Evolutionary conservation across 257 asterid species (phyloP).

Genomic region (Apocynum venetum): DNA sequence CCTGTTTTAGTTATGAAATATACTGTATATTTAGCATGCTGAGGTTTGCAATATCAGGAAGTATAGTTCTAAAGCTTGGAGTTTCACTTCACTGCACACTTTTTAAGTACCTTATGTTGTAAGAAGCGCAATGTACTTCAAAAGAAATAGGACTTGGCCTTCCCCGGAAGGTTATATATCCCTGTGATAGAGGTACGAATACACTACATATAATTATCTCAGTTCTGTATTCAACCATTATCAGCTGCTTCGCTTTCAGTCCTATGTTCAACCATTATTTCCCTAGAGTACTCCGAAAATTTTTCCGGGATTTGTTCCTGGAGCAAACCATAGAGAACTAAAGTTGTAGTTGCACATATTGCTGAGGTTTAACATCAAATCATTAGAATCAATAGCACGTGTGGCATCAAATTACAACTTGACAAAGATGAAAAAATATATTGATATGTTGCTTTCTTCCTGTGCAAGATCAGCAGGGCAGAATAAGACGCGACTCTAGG

Average conservation of each 20-base stretch:
- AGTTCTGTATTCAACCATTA: not conserved
- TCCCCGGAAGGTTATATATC: constrained; percentile 38
- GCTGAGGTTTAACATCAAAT: not conserved
- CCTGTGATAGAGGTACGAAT: constrained; percentile 9
- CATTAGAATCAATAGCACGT: not conserved
- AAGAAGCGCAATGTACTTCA: constrained; percentile 19
- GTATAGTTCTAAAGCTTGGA: constrained; percentile 49
- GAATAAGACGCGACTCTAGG: not conserved
- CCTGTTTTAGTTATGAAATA: constrained; percentile 9
- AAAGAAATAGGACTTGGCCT: constrained; percentile 35
- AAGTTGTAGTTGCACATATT: not conserved
- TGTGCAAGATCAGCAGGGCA: not conserved
- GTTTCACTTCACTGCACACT: constrained; percentile 49
- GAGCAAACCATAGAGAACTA: not conserved
- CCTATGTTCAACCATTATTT: not conserved
- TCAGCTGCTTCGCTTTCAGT: not conserved
- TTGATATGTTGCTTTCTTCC: not conserved
- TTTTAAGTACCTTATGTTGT: constrained; percentile 40
- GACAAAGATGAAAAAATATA: not conserved
- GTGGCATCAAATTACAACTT: not conserved
- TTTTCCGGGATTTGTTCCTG: not conserved
- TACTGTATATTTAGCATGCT: not conserved
- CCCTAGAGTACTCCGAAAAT: not conserved
- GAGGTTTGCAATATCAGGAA: constrained; percentile 33
- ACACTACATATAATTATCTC: not conserved